Evolutionary conservation across 495 filamentous ascomycete genomes (phyloP).

Genomic region (Aspergillus indologenus): DNA sequence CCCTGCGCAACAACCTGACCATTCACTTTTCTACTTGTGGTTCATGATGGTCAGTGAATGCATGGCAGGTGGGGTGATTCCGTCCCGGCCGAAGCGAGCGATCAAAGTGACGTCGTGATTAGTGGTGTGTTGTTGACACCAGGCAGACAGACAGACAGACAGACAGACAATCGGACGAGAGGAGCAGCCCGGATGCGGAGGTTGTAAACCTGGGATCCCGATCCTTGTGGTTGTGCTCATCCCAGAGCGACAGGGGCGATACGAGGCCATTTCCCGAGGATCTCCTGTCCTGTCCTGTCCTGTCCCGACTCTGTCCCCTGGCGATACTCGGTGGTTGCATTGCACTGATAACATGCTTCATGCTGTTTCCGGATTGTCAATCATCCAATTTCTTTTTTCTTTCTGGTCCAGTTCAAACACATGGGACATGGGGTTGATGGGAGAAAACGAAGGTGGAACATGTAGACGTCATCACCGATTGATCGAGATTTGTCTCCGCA

Average conservation of each 20-base stretch:
- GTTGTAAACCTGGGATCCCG: not conserved
- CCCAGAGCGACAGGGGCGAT: too few relatives aligned
- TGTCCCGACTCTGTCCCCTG: not conserved
- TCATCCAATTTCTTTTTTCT: not conserved
- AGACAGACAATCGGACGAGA: not conserved
- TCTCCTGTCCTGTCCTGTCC: too few relatives aligned
- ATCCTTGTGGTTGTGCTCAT: not conserved
- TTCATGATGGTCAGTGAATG: not conserved
- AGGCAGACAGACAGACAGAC: too few relatives aligned
- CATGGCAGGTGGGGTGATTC: not conserved
- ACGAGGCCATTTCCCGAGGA: too few relatives aligned
- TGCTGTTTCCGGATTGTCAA: too few relatives aligned
- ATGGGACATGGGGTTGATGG: too few relatives aligned
- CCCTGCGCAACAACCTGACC: not conserved
- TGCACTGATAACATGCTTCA: too few relatives aligned
- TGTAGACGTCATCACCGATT: slow-evolving; percentile 1
- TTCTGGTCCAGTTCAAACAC: too few relatives aligned
- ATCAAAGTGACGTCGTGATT: not conserved
- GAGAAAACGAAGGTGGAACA: too few relatives aligned
- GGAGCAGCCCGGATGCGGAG: not conserved
- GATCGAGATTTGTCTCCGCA: not conserved
- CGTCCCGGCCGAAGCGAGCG: not conserved
- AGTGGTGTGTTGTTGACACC: too few relatives aligned
- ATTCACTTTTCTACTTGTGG: not conserved
- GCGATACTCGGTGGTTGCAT: not conserved